Percentiles rank a stretch among this genome's conserved stretches.
phyloP scores from a whole-genome alignment of 139 green algal genomes.

The Volvox africanus region DNA sequence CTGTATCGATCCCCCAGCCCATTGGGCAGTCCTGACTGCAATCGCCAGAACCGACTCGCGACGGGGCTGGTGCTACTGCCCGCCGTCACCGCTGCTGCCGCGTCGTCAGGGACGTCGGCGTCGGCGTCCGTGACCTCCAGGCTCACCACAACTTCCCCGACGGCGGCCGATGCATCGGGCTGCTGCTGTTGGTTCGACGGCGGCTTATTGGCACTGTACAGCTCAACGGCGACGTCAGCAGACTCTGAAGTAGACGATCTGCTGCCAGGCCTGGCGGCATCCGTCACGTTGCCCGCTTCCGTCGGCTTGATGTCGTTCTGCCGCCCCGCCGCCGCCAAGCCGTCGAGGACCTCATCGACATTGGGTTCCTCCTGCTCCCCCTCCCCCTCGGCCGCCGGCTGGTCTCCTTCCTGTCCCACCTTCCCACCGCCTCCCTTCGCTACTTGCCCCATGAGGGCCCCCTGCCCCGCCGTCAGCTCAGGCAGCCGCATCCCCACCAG shows the following conservation, averaged over 20 bases:
- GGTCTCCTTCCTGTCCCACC: no score
- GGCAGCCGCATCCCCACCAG: slow-evolving; percentile 59
- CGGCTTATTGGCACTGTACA: background rate
- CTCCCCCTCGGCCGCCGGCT: background rate
- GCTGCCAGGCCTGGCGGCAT: background rate
- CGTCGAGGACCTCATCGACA: background rate
- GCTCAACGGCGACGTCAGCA: background rate
- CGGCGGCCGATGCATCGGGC: background rate
- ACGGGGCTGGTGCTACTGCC: background rate
- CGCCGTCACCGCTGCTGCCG: background rate
- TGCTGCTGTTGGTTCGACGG: background rate
- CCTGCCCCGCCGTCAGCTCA: slow-evolving; percentile 62
- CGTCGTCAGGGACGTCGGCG: background rate
- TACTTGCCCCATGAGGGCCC: background rate
- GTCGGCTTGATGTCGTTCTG: background rate
- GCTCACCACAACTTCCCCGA: background rate
- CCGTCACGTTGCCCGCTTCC: background rate
- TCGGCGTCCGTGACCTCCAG: background rate
- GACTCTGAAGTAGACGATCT: background rate
- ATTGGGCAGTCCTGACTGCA: background rate
- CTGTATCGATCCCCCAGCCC: background rate
- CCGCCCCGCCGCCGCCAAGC: background rate
- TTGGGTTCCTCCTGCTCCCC: background rate
- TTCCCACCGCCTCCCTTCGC: background rate
- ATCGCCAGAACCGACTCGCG: background rate